phyloP scores from a whole-genome alignment of 2,329 filamentous ascomycete species.

The Fusarium torreyae region DNA sequence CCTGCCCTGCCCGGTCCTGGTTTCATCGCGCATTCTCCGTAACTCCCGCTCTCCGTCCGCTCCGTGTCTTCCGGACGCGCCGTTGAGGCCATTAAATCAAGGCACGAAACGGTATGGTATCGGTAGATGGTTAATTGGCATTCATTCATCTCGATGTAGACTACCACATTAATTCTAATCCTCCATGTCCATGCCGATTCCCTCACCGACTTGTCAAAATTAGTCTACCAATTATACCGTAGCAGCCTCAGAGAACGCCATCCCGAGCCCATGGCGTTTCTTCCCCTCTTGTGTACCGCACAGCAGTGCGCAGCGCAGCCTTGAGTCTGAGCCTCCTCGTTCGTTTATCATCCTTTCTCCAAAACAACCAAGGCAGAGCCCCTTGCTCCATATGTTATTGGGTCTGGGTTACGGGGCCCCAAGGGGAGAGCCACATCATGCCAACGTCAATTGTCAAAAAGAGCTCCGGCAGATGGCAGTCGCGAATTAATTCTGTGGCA shows the following conservation, averaged over 20 bases:
- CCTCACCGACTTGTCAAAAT: constrained; percentile 34
- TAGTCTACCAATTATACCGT: background rate
- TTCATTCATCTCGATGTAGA: constrained; percentile 19
- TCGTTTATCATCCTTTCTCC: constrained; percentile 6
- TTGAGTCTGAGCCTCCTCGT: constrained; percentile 27
- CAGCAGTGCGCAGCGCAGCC: constrained; percentile 21
- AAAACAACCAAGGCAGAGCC: constrained; percentile 42
- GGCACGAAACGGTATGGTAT: background rate
- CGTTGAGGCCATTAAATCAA: constrained; percentile 14
- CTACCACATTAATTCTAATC: background rate
- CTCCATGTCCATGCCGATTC: background rate
- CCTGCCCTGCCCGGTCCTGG: constrained; percentile 14
- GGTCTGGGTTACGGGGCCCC: constrained; percentile 3
- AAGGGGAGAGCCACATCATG: background rate
- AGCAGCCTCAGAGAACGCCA: constrained; percentile 16
- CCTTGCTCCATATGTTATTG: constrained; percentile 18
- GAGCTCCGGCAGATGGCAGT: constrained; percentile 21
- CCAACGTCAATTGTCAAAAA: constrained; percentile 3
- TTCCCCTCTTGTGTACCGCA: background rate
- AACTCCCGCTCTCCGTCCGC: constrained; percentile 18
- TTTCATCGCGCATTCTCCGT: constrained; percentile 18
- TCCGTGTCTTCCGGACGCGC: constrained; percentile 34
- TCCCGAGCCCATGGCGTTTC: constrained; percentile 21
- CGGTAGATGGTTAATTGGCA: constrained; percentile 10
- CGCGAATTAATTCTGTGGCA: constrained; percentile 7